phyloP scores from a whole-genome alignment of 2,329 filamentous ascomycete species.

The Aspergillus ustus region DNA sequence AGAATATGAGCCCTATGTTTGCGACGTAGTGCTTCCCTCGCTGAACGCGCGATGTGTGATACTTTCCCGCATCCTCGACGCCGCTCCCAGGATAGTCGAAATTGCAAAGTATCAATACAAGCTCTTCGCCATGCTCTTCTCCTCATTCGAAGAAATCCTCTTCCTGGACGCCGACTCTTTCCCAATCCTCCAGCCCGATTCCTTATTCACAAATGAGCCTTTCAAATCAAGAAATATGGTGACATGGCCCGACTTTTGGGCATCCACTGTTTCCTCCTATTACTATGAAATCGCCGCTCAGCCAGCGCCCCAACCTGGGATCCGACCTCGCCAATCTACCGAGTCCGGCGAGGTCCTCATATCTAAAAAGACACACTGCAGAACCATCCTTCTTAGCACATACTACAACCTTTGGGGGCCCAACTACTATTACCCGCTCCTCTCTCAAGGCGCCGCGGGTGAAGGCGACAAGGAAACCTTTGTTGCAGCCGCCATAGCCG shows the following conservation, averaged over 20 bases:
- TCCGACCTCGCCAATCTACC: constrained; percentile 36
- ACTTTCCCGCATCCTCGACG: constrained; percentile 47
- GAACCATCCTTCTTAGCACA: constrained; percentile 50
- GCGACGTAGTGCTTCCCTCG: constrained; percentile 48
- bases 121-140: constrained; percentile 54
- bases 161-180: constrained; percentile 56
- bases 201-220: constrained; percentile 47
- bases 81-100: constrained; percentile 31
- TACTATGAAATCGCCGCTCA: constrained; percentile 46
- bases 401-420: constrained; percentile 58
- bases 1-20: constrained; percentile 50
- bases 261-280: constrained; percentile 41
- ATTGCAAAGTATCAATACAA: constrained; percentile 55
- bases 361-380: constrained; percentile 47
- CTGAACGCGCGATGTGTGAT: constrained; percentile 51
- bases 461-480: constrained; percentile 60
- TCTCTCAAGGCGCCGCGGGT: constrained; percentile 53
- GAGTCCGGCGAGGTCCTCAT: constrained; percentile 54
- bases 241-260: constrained; percentile 56
- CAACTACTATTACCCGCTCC: constrained; percentile 50
- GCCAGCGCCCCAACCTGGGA: constrained; percentile 23
- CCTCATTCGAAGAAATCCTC: constrained; percentile 54
- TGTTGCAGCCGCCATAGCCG: constrained; percentile 48
- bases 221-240: constrained; percentile 49
- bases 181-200: constrained; percentile 47